Base-by-base conservation (phyloP, 2,329 filamentous ascomycete species). In the Keithomyces neogunnii region DNA sequence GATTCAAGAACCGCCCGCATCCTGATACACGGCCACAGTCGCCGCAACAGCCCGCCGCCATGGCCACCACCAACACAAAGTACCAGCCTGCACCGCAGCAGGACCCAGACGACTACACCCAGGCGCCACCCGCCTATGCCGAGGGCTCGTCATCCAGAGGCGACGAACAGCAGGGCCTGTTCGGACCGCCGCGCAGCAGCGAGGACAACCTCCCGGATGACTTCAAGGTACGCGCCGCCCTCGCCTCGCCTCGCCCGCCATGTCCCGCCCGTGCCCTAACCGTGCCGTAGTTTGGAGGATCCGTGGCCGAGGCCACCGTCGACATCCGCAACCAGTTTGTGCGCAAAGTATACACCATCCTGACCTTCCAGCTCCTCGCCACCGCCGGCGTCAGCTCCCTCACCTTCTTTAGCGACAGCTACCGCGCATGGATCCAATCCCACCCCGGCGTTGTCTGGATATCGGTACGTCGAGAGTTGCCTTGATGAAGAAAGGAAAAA, bases 261-360 rank as follows among this genome's bases (percentile, higher is more conserved):
- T 19, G 19, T 36, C 44, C 32, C 6, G 19, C n/a, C 40, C n/a
- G 13, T 26, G 8, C n/a, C 33, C 32, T 33, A 40, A 49, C 36
- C 39, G 42, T 36, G 10, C 32, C 38, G 33, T 64, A 89, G 88
- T 97, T 95, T 65, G 93, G 92, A 60, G 91, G 90, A 55, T 89
- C 86, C 19, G 91, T 97, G 53, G 86, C 91, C 59, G 93, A 97
- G 74, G 92, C 89, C 45, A 95, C 91, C 26, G 77, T 97, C 65
- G 90, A 95, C 63, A 96, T 99, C 66, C 88, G 92, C 60, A 95
- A 96, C 83, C 88, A 93, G 71, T 99, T 96, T 70, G 79, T 96
- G 62, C 86, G 91, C 71, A 97, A 97, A 77, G 93, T 99, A 66
- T 99, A 99, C 73, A 86, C 90, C 53, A 99, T 99, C 70, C 78